These are phyloP conservation scores for Aeschynomene evenia DNA, from an alignment of 306 rosid species.

Conservation along the genomic window DNA sequence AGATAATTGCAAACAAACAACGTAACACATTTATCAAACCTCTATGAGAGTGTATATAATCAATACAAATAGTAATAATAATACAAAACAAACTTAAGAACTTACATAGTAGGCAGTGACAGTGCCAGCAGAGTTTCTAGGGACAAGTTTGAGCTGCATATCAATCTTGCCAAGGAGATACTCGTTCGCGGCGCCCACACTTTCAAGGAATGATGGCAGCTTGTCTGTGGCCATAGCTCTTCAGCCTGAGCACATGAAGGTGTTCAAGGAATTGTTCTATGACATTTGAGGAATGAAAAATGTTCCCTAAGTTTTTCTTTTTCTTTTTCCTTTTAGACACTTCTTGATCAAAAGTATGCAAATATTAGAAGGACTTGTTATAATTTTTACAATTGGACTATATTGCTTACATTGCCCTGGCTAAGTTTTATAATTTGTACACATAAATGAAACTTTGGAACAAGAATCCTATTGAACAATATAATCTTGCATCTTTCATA, in stretches of 20 bases:
- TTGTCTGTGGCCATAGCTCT: slow-evolving; percentile 64
- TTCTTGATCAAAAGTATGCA: slow-evolving; percentile 1
- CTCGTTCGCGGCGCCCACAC: too few species aligned
- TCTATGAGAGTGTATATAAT: too few species aligned
- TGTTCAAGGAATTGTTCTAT: slow-evolving; percentile 50
- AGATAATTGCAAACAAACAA: too few species aligned
- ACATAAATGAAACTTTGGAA: slow-evolving; percentile 22
- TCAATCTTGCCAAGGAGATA: too few species aligned
- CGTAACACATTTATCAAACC: too few species aligned
- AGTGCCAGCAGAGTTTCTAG: too few species aligned
- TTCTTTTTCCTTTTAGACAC: neutral
- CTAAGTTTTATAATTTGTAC: slow-evolving; percentile 22
- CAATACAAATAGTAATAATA: too few species aligned
- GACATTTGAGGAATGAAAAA: slow-evolving; percentile 41
- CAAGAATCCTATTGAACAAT: neutral
- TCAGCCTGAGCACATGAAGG: slow-evolving; percentile 63
- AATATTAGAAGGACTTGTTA: slow-evolving; percentile 20
- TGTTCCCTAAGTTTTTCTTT: slow-evolving; percentile 12
- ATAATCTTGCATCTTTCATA: slow-evolving; percentile 13
- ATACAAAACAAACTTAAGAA: too few species aligned
- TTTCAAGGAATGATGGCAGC: slow-evolving; percentile 64
- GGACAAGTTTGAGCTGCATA: too few species aligned
- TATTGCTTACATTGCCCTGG: neutral
- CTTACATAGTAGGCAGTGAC: too few species aligned
- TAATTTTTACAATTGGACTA: slow-evolving; percentile 1